A percentile compares a stretch with the other conserved stretches of the same genome.
Conservation (phyloP, 371 early-diverging fungal genomes). For the Saksenaea vasiformis region DNA sequence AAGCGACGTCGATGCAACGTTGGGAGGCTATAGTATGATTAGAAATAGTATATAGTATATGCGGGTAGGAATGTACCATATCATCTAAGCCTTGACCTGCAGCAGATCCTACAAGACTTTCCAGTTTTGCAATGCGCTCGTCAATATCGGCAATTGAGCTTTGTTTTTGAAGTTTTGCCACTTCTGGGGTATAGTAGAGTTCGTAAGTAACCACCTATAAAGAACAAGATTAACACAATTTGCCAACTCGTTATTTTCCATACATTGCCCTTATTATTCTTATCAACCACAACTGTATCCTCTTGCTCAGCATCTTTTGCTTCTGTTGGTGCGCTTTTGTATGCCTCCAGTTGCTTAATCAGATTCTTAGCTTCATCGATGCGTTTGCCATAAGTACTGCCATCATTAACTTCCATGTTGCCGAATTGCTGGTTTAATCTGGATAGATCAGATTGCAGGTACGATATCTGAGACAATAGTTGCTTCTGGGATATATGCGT, state of each 20-base stretch:
- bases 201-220: conserved; percentile 73
- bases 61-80: conserved; percentile 31
- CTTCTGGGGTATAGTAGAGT: conserved; percentile 74
- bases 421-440: conserved; percentile 56
- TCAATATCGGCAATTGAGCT: conserved; percentile 72
- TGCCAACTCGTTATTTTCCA: not conserved
- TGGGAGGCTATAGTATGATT: conserved; percentile 29
- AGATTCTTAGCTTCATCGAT: conserved; percentile 61
- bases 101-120: conserved; percentile 76
- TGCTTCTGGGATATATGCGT: conserved; percentile 52
- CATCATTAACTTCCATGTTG: conserved; percentile 22
- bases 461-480: conserved; percentile 65
- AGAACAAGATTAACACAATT: not conserved
- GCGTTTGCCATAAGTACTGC: conserved; percentile 31
- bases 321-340: conserved; percentile 36
- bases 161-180: conserved; percentile 59
- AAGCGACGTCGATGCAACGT: conserved; percentile 47
- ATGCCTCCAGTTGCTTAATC: conserved; percentile 67
- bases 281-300: conserved; percentile 23
- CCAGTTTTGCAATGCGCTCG: conserved; percentile 77
- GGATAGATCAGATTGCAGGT: conserved; percentile 68
- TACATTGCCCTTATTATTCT: conserved; percentile 48
- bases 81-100: conserved; percentile 59
- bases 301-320: conserved; percentile 19
- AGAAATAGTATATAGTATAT: not conserved